Conservation (phyloP, 75 land plant genomes). For the Pinus tabuliformis region DNA sequence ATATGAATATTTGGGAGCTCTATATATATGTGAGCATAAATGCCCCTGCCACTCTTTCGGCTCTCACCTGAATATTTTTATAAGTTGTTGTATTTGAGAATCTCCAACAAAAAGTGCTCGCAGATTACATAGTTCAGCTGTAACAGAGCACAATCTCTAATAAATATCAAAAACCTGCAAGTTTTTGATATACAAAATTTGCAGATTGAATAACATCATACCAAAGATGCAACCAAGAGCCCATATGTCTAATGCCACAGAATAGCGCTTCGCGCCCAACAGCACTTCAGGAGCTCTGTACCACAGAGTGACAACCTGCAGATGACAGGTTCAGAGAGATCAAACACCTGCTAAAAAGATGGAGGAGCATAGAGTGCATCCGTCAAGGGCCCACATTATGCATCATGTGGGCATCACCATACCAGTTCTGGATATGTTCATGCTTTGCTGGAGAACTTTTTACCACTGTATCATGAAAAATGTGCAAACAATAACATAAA, state of each 20-base stretch:
- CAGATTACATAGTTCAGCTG: slow-evolving; percentile 31
- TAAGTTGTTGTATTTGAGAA: slow-evolving; percentile 33
- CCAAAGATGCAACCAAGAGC: slow-evolving; percentile 50
- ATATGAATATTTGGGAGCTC: background rate
- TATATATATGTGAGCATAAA: background rate
- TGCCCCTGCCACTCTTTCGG: background rate
- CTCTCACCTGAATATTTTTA: slow-evolving; percentile 32
- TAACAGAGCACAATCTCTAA: background rate
- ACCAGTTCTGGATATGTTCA: background rate
- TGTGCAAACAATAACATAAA: background rate
- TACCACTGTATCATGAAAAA: background rate
- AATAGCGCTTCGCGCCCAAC: slow-evolving; percentile 54
- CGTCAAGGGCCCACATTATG: background rate
- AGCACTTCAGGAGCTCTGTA: slow-evolving; percentile 56
- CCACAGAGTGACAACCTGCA: slow-evolving; percentile 51
- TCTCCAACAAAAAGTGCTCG: slow-evolving; percentile 31
- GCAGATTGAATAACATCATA: slow-evolving; percentile 4
- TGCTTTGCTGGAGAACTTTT: background rate
- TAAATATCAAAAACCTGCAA: background rate
- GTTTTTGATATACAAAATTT: background rate
- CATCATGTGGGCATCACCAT: background rate
- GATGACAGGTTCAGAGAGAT: background rate
- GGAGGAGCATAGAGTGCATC: background rate
- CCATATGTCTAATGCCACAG: slow-evolving; percentile 47
- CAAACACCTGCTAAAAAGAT: background rate